A percentile compares a stretch with the other conserved stretches of the same genome.
Conservation (phyloP, 208 protist species). For the Leishmania lainsoni region DNA sequence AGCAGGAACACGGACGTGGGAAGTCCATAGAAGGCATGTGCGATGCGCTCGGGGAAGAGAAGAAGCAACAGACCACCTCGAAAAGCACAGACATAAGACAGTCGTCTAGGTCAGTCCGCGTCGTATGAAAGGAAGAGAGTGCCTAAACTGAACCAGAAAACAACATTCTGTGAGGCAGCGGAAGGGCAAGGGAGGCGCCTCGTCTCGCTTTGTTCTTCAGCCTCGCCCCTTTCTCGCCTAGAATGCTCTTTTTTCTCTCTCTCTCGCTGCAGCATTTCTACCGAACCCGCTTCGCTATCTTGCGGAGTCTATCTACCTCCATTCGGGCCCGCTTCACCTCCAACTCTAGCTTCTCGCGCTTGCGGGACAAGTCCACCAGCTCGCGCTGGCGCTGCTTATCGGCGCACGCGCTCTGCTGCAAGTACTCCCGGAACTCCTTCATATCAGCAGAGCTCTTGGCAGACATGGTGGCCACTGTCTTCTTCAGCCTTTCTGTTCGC, state of each 20-base stretch:
- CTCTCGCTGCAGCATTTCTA: slow-evolving; percentile 8
- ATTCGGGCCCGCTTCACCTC: slow-evolving; percentile 60
- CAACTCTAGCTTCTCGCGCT: slow-evolving; percentile 71
- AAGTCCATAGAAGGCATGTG: neutral
- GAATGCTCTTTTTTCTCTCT: neutral
- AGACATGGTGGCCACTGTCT: slow-evolving; percentile 46
- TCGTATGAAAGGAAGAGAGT: neutral
- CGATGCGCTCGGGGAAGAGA: neutral
- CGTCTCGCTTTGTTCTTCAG: neutral
- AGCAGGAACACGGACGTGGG: neutral
- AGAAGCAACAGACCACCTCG: neutral
- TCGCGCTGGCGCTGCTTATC: slow-evolving; percentile 56
- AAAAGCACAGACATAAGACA: neutral
- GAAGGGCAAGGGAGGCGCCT: neutral
- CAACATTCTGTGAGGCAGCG: neutral
- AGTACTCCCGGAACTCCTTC: slow-evolving; percentile 38
- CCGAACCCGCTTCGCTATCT: slow-evolving; percentile 68
- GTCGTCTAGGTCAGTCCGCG: neutral
- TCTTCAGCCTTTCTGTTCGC: slow-evolving; percentile 40
- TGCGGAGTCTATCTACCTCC: slow-evolving; percentile 66
- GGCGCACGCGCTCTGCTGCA: slow-evolving; percentile 43
- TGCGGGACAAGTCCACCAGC: slow-evolving; percentile 53
- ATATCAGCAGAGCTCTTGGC: slow-evolving; percentile 61
- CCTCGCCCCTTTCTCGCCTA: too few relatives aligned
- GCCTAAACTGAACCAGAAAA: neutral